Conservation (phyloP, 163 green algal species). For the Picocystis sp. region DNA sequence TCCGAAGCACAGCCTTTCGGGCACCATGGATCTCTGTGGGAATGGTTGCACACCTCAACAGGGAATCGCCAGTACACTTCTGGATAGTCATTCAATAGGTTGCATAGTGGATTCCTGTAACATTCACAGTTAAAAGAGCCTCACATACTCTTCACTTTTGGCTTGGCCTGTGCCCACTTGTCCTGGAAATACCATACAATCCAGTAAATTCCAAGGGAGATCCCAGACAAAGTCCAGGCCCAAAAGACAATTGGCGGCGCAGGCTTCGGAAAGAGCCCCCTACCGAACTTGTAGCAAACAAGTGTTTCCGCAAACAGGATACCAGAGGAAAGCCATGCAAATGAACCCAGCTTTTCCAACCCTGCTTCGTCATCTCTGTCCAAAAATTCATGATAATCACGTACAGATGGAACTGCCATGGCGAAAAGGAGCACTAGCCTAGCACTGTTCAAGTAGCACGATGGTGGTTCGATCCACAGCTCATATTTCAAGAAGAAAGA, state of each 20-base stretch:
- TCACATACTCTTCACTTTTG: too few relatives aligned
- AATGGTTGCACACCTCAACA: too few relatives aligned
- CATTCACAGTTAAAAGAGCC: too few relatives aligned
- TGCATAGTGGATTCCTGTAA: too few relatives aligned
- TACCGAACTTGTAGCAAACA: slow-evolving; percentile 54
- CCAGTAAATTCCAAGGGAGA: background rate
- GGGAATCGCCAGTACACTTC: too few relatives aligned
- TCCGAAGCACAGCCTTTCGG: slow-evolving; percentile 36
- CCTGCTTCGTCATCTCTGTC: slow-evolving; percentile 18
- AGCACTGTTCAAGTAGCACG: slow-evolving; percentile 62
- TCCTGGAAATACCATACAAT: background rate
- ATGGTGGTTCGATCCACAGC: slow-evolving; percentile 57
- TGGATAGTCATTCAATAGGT: too few relatives aligned
- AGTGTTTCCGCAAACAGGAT: slow-evolving; percentile 36
- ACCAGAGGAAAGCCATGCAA: slow-evolving; percentile 53
- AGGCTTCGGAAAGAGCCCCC: slow-evolving; percentile 38
- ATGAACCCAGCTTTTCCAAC: slow-evolving; percentile 53
- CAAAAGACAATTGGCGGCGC: slow-evolving; percentile 1
- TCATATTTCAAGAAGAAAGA: slow-evolving; percentile 85
- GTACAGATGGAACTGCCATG: slow-evolving; percentile 20
- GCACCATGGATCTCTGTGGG: slow-evolving; percentile 32
- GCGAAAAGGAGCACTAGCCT: slow-evolving; percentile 46
- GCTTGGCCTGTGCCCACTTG: too few relatives aligned
- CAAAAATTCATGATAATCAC: slow-evolving; percentile 76
- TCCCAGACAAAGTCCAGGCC: background rate